Base-by-base conservation (phyloP, 2,329 filamentous ascomycete species). In the Fusarium sp. region DNA sequence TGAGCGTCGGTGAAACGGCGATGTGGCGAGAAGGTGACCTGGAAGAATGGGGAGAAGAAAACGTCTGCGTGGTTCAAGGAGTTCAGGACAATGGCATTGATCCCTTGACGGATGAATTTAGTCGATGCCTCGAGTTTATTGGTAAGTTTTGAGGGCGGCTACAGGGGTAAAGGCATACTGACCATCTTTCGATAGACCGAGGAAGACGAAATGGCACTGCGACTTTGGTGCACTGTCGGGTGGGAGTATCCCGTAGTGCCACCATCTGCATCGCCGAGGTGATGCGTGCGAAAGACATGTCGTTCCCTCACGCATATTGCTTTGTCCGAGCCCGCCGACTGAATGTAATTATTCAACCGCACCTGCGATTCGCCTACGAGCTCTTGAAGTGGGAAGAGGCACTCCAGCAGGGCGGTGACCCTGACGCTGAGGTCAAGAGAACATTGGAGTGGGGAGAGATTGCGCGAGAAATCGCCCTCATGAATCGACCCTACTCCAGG, bases 231-330 rank as follows among this genome's bases (percentile, higher is more conserved):
- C 97, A 99, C 82, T 99, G 97, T 82, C 93, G 97, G 20, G 97
- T 99, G 9, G 97, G 97, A 57, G 97, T 99, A 64, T 98, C 95
- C 60, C 91, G 97, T 61, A 98, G 95, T 72, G 97, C 97, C 14
- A 99, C 96, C 2, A 98, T 99, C 71, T 98, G 97, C 82, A 99
- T 99, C 79, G 97, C 97, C n/a, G 95, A 98, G 83, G 95, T 98
- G 39, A 99, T 99, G 97, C 92, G 92, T 39, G 88, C 92, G 30
- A 84, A 95, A 77, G 88, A 91, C 25, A 85, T 98, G 74, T 97
- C 95, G 1, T 96, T 98, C 78, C 95, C 97, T 14, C 90, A 94
- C 65, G 97, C 97, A 68, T 99, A 99, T 83, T 98, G 97, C 82
- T 98, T 96, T 82, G 97, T 99, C 41, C 92, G 97, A 35, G 97